Conservation (phyloP, 805 yeast species). For the Metschnikowia borealis region DNA sequence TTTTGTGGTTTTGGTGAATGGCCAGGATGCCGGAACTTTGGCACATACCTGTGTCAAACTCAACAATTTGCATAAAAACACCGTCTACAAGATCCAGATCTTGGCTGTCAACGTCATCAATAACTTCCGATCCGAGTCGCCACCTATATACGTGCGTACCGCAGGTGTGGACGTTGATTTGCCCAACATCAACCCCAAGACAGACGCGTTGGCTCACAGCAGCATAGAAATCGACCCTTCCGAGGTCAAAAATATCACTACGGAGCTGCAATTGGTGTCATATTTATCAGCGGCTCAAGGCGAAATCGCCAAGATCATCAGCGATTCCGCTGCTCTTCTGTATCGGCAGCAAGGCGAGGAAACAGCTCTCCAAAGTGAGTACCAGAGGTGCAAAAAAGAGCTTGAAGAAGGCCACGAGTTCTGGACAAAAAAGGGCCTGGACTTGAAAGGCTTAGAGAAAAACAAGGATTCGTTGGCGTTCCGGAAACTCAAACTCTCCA, state of each 20-base stretch:
- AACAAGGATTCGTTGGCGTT: slow-evolving; percentile 31
- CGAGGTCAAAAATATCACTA: not conserved
- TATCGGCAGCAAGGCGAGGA: slow-evolving; percentile 13
- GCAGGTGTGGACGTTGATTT: not conserved
- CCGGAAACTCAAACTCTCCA: slow-evolving; percentile 27
- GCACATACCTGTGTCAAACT: slow-evolving; percentile 34
- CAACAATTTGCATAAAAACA: slow-evolving; percentile 24
- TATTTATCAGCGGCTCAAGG: not conserved
- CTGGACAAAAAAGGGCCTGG: slow-evolving; percentile 26
- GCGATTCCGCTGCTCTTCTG: slow-evolving; percentile 5
- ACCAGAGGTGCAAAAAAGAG: slow-evolving; percentile 29
- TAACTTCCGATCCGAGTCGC: slow-evolving; percentile 32
- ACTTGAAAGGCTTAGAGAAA: slow-evolving; percentile 30
- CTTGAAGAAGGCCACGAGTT: slow-evolving; percentile 32
- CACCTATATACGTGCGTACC: slow-evolving; percentile 32
- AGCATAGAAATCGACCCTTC: not conserved
- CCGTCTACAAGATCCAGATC: slow-evolving; percentile 33
- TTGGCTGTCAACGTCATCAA: slow-evolving; percentile 34
- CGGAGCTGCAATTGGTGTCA: not conserved
- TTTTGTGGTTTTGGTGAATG: slow-evolving; percentile 33
- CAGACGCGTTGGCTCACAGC: no score
- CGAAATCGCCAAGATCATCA: slow-evolving; percentile 6
- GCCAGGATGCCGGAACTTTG: slow-evolving; percentile 34
- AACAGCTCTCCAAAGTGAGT: slow-evolving; percentile 2
- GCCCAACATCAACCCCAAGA: not conserved